Evolutionary conservation across 208 protist genomes (phyloP).

Genomic region (Acanthamoeba culbertsoni): DNA sequence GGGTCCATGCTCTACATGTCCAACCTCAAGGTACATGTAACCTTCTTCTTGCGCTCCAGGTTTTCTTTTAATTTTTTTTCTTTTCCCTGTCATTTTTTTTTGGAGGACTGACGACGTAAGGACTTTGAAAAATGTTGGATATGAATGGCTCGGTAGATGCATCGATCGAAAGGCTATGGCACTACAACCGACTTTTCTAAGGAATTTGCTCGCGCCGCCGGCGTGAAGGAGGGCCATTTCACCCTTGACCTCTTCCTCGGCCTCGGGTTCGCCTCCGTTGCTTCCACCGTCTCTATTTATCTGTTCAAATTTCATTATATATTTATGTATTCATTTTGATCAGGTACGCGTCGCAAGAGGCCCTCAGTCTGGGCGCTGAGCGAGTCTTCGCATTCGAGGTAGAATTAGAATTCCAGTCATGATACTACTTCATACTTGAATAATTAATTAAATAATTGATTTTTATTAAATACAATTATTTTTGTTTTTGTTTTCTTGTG

Average conservation of each 20-base stretch:
- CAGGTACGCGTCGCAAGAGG: neutral
- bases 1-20: neutral
- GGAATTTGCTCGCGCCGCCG: neutral
- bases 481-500: too few species aligned
- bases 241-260: conserved; percentile 35
- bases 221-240: neutral
- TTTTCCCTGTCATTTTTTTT: neutral
- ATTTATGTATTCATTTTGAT: too few species aligned
- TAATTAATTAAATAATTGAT: neutral
- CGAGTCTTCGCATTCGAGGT: neutral
- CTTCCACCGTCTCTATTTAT: neutral
- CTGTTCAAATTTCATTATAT: neutral
- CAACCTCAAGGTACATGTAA: neutral
- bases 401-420: neutral
- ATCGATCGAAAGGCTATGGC: neutral
- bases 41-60: neutral
- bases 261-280: neutral
- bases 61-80: neutral
- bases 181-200: conserved; percentile 11
- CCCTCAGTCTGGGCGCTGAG: neutral
- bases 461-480: neutral
- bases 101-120: too few species aligned
- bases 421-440: neutral
- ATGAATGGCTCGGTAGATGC: neutral
- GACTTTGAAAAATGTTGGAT: too few species aligned